A percentile compares a stretch with the other conserved stretches of the same genome.
These are phyloP conservation scores for Bertia moriformis DNA, from an alignment of 2,329 filamentous ascomycete species.

Conservation along the genomic window DNA sequence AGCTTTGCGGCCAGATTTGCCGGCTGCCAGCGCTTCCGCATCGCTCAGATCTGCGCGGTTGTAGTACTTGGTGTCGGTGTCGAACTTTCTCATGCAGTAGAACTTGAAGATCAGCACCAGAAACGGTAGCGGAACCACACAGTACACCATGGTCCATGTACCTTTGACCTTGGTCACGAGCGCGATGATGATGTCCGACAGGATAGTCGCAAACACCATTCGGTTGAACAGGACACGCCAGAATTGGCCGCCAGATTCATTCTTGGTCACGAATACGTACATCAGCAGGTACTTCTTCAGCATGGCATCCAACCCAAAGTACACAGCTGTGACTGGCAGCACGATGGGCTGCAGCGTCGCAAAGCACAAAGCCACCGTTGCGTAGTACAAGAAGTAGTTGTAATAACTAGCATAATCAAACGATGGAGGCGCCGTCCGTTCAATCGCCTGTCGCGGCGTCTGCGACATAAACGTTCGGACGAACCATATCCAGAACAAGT, in stretches of 20 bases:
- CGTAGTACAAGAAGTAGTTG: constrained; percentile 94
- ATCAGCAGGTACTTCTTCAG: constrained; percentile 91
- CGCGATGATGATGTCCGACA: constrained; percentile 67
- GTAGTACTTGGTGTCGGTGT: constrained; percentile 69
- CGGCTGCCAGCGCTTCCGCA: constrained; percentile 6
- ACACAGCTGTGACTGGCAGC: constrained; percentile 71
- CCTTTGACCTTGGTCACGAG: constrained; percentile 58
- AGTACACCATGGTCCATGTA: constrained; percentile 44
- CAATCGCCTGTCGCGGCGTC: constrained; percentile 80
- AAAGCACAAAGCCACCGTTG: constrained; percentile 76
- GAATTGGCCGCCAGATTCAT: constrained; percentile 81
- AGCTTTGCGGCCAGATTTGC: constrained; percentile 6
- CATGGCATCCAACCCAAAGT: constrained; percentile 75
- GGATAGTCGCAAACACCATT: constrained; percentile 66
- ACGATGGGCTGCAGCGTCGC: constrained; percentile 75
- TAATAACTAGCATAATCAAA: constrained; percentile 97
- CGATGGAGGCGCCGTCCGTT: constrained; percentile 76
- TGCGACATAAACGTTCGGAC: constrained; percentile 72
- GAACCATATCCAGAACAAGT: constrained; percentile 71
- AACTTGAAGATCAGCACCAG: constrained; percentile 73
- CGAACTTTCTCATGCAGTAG: constrained; percentile 65
- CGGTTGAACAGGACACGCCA: constrained; percentile 90
- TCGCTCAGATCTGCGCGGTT: constrained; percentile 38
- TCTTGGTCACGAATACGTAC: constrained; percentile 94
- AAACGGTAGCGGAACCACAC: constrained; percentile 61